These are phyloP conservation scores for Fusarium cicatricum DNA, from an alignment of 2,329 filamentous ascomycete genomes.

Conservation along the genomic window DNA sequence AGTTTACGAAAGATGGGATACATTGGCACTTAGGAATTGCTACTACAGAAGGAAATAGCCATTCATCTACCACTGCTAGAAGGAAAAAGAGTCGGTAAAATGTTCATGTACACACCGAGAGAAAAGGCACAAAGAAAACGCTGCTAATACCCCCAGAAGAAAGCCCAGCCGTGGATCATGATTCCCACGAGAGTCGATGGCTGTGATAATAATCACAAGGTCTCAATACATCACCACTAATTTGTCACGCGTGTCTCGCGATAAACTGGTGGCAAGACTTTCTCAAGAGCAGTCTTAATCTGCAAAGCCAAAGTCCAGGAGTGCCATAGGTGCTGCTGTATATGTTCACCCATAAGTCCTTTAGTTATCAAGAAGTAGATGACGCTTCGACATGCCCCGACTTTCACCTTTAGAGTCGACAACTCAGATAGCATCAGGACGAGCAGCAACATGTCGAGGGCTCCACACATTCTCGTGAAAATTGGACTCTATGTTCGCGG, in stretches of 20 bases:
- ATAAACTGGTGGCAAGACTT: constrained; percentile 22
- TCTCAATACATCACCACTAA: too few species aligned
- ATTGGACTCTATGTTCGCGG: background rate
- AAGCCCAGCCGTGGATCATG: too few species aligned
- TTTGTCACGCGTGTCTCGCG: background rate
- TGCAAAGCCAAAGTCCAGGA: constrained; percentile 27
- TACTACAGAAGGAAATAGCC: too few species aligned
- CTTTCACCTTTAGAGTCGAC: constrained; percentile 27
- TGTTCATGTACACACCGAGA: too few species aligned
- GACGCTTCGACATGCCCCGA: constrained; percentile 33
- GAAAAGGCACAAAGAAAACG: too few species aligned
- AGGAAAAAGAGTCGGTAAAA: too few species aligned
- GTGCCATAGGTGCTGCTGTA: constrained; percentile 28
- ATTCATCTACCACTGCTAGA: too few species aligned
- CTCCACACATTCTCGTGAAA: background rate
- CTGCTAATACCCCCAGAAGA: too few species aligned
- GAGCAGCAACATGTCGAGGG: constrained; percentile 1
- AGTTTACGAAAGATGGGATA: too few species aligned
- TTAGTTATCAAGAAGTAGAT: constrained; percentile 20
- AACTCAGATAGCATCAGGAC: constrained; percentile 22
- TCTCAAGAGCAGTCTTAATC: constrained; percentile 26
- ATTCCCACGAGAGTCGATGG: too few species aligned
- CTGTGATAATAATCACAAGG: too few species aligned
- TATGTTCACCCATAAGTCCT: constrained; percentile 30
- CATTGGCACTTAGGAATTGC: too few species aligned